Base-by-base conservation (phyloP, 805 yeast species). In the Yarrowia sp. region DNA sequence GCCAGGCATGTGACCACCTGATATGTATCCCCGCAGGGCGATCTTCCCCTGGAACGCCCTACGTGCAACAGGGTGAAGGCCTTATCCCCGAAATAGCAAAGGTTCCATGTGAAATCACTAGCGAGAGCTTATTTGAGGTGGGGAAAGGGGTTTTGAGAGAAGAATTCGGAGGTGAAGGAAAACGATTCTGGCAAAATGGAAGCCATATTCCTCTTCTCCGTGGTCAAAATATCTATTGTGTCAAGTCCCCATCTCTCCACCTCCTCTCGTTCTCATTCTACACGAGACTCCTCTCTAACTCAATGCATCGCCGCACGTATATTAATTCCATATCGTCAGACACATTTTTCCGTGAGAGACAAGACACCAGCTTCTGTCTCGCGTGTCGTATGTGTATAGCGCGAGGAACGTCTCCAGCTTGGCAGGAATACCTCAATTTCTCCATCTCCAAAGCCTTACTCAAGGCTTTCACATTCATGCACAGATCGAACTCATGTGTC, bases 51-150 rank as follows among this genome's bases (percentile, higher is more conserved):
- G 11, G 38, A 38, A 38, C 58, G 43, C 19, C 42, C 19, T 4
- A 38, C 22, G 58, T 12, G 58, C 58, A 53, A 50, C 35, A 4
- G 32, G 12, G 15, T 3, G n/a, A 19, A 12, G 19, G 59, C 19
- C 16, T 22, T 14, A 40, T 53, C 58, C 58, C 35, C 43, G 58
- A 53, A 53, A 53, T 53, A 38, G 59, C 45, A 53, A 53, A 53
- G 59, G 45, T 40, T 53, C 59, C 59, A 53, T 53, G 59, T 53
- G 59, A 53, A 53, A 53, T 53, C 45, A 12, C 14, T 38, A 53
- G 59, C 59, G 59, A 53, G 15, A 53, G 19, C 14, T 15, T 53
- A 53, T 40, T 8, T 19, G 48, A 19, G 32, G 32, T 26, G 32
- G 32, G 32, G 32, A 26, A 26, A 19, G 19, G 32, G 7, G 32